Evolutionary conservation across 306 rosid species (phyloP).

Genomic region (Cucurbita pepo): DNA sequence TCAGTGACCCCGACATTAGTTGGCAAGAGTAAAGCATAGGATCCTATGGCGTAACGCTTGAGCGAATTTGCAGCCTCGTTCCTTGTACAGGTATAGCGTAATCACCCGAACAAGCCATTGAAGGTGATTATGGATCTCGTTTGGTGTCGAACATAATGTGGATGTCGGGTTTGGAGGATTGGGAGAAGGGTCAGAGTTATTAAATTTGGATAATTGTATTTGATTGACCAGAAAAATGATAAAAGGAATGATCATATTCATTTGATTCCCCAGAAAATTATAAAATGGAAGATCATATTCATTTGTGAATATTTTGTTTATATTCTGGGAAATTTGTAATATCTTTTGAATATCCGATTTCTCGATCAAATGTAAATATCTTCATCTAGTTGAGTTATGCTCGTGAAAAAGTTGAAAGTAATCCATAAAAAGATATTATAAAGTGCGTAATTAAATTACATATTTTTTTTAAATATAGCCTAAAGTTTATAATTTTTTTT

Average conservation of each 20-base stretch:
- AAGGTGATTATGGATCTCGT: not conserved
- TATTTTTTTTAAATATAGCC: too few species aligned
- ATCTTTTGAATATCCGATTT: too few species aligned
- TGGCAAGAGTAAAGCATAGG: slow-evolving; percentile 48
- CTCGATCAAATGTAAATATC: too few species aligned
- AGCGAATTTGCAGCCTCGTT: not conserved
- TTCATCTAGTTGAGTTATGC: too few species aligned
- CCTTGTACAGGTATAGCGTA: not conserved
- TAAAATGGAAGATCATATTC: not conserved
- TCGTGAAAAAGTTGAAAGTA: too few species aligned
- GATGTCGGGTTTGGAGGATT: not conserved
- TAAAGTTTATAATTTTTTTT: too few species aligned
- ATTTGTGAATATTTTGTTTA: not conserved
- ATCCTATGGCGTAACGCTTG: not conserved
- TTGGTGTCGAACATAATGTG: not conserved
- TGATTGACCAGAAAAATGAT: not conserved
- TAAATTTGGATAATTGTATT: not conserved
- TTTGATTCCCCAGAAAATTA: not conserved
- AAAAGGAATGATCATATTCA: not conserved
- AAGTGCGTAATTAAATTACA: too few species aligned
- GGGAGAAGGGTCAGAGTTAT: not conserved
- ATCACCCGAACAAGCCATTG: not conserved
- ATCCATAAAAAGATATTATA: too few species aligned
- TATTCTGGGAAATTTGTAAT: not conserved
- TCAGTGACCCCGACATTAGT: slow-evolving; percentile 72